phyloP scores from a whole-genome alignment of 192 early-diverging fungal genomes.

The Haplosporangium gracile region DNA sequence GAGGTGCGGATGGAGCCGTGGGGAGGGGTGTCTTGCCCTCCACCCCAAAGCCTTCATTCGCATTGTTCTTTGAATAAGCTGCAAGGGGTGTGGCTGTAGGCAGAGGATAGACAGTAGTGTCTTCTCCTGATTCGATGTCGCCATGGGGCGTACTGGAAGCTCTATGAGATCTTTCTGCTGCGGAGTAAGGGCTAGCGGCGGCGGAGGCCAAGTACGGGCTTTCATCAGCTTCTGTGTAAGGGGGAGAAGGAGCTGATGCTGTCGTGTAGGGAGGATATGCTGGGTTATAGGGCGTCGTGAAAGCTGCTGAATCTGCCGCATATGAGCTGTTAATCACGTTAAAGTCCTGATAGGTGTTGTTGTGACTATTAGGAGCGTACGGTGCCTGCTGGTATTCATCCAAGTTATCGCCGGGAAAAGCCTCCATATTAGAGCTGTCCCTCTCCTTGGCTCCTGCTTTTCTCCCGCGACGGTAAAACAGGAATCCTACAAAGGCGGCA shows the following conservation, averaged over 20 bases:
- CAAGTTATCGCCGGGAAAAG: neutral
- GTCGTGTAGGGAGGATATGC: neutral
- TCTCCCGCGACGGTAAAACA: neutral
- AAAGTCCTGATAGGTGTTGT: neutral
- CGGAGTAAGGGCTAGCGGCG: neutral
- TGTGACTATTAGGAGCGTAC: neutral
- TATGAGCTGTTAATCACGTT: neutral
- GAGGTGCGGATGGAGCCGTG: neutral
- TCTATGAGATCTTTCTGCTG: neutral
- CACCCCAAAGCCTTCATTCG: neutral
- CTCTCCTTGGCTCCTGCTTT: neutral
- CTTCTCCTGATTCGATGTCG: neutral
- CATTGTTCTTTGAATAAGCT: neutral
- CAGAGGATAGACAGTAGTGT: neutral
- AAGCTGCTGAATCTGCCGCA: neutral
- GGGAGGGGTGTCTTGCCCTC: neutral
- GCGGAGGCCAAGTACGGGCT: neutral
- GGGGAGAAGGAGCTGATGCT: neutral
- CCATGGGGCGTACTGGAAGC: neutral
- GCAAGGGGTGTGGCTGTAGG: neutral
- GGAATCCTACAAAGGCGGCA: neutral
- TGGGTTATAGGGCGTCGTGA: neutral
- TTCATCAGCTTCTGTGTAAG: neutral
- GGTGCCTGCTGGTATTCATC: neutral
- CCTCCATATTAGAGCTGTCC: neutral